Conservation (phyloP, 768 basidiomycete species). For the Tulasnella sp. region DNA sequence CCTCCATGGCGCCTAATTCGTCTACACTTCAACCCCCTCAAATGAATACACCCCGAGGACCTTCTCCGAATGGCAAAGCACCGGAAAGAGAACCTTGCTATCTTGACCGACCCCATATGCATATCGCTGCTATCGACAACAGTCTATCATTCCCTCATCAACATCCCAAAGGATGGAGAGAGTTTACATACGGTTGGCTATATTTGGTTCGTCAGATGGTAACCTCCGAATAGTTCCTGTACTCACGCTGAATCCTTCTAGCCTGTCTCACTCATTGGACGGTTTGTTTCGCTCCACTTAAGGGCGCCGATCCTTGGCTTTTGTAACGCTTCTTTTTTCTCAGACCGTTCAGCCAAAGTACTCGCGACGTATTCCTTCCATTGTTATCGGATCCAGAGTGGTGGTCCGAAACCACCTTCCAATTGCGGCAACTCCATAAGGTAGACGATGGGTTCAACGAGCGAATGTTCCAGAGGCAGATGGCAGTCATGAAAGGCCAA, state of each 20-base stretch:
- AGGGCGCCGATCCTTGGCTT: not conserved
- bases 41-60: slow-evolving; percentile 14
- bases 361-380: slow-evolving; percentile 70
- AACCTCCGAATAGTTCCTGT: not conserved
- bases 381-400: slow-evolving; percentile 71
- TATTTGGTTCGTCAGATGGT: slow-evolving; percentile 4
- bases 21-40: not conserved
- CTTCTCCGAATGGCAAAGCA: slow-evolving; percentile 2
- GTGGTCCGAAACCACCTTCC: slow-evolving; percentile 82
- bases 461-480: slow-evolving; percentile 72
- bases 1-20: not conserved
- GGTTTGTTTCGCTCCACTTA: slow-evolving; percentile 21
- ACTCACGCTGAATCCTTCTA: slow-evolving; percentile 35
- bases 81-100: slow-evolving; percentile 5
- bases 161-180: slow-evolving; percentile 66
- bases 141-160: slow-evolving; percentile 87
- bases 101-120: slow-evolving; percentile 54
- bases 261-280: slow-evolving; percentile 73
- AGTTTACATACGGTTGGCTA: slow-evolving; percentile 82
- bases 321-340: slow-evolving; percentile 19
- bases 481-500: slow-evolving; percentile 90
- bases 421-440: slow-evolving; percentile 64
- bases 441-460: slow-evolving; percentile 81
- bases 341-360: slow-evolving; percentile 68
- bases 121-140: slow-evolving; percentile 90